Evolutionary conservation across 352 stramenopile genomes (phyloP).

Genomic region (Pythium insidiosum): DNA sequence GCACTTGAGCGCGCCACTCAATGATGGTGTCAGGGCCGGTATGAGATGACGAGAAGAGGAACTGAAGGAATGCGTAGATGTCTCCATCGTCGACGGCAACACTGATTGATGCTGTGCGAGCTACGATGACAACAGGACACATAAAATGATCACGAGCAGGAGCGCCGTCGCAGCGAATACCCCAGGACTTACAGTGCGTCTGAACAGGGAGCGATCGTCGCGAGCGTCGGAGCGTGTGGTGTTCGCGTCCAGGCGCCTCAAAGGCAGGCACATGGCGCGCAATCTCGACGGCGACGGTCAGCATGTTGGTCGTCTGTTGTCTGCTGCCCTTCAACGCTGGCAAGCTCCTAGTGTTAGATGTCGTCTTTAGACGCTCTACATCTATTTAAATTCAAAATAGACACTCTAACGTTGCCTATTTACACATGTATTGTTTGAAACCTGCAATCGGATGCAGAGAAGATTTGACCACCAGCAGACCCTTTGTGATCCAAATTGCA

Average conservation of each 20-base stretch:
- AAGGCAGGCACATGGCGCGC: conserved; percentile 31
- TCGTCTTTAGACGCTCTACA: too few relatives aligned
- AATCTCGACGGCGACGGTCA: conserved; percentile 20
- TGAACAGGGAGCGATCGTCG: conserved; percentile 11
- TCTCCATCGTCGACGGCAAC: conserved; percentile 9
- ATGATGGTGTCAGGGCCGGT: neutral
- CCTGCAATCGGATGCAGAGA: too few relatives aligned
- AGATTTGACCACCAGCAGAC: too few relatives aligned
- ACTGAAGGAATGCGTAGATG: conserved; percentile 10
- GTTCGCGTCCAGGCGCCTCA: conserved; percentile 29
- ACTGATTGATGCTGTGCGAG: neutral
- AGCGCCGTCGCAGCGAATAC: too few relatives aligned
- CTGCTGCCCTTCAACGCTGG: neutral
- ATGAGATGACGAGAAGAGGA: conserved; percentile 2
- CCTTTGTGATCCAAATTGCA: too few relatives aligned
- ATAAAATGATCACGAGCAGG: too few relatives aligned
- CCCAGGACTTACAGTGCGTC: too few relatives aligned
- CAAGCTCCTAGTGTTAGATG: too few relatives aligned
- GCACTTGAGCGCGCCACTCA: neutral
- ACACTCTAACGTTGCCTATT: too few relatives aligned
- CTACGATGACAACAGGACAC: neutral
- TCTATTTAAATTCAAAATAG: too few relatives aligned
- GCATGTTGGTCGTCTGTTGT: neutral
- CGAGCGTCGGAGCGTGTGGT: conserved; percentile 11
- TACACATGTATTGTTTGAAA: too few relatives aligned